phyloP scores from a whole-genome alignment of 495 filamentous ascomycete species.

The Tirmania nivea region DNA sequence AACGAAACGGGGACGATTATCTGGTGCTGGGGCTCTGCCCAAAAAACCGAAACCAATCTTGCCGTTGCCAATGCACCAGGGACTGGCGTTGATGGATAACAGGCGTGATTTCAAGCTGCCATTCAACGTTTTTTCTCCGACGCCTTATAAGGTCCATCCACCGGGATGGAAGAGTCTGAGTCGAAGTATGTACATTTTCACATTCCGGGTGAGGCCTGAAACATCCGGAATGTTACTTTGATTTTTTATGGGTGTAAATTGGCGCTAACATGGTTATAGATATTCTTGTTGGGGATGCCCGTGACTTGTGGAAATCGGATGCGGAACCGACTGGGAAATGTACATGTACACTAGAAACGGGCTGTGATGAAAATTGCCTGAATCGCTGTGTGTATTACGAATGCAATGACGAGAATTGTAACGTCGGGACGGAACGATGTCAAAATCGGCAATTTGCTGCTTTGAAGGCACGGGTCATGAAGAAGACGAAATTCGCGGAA shows the following conservation, averaged over 20 bases:
- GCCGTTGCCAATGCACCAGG: slow-evolving; percentile 47
- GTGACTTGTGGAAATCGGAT: slow-evolving; percentile 61
- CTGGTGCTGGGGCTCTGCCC: slow-evolving; percentile 19
- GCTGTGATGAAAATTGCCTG: slow-evolving; percentile 74
- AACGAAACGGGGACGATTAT: slow-evolving; percentile 31
- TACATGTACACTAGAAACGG: slow-evolving; percentile 52
- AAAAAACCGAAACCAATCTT: slow-evolving; percentile 26
- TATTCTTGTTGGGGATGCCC: slow-evolving; percentile 77
- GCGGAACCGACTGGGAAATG: slow-evolving; percentile 55
- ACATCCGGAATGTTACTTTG: not conserved
- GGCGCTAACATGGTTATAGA: slow-evolving; percentile 28
- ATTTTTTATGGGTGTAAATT: slow-evolving; percentile 7
- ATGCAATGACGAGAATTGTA: slow-evolving; percentile 79
- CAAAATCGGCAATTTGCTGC: slow-evolving; percentile 72
- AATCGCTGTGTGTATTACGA: slow-evolving; percentile 95
- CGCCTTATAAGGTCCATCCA: slow-evolving; percentile 54
- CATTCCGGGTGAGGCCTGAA: too few relatives aligned
- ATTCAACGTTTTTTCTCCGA: slow-evolving; percentile 69
- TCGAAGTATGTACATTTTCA: slow-evolving; percentile 41
- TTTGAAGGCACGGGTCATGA: slow-evolving; percentile 51
- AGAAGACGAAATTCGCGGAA: slow-evolving; percentile 61
- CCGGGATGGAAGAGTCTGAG: slow-evolving; percentile 77
- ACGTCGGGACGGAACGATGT: slow-evolving; percentile 44
- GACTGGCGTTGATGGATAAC: slow-evolving; percentile 36
- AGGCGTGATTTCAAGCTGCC: slow-evolving; percentile 70